Base-by-base conservation (phyloP, 345 rosid genomes). In the Schrenkiella parvula region DNA sequence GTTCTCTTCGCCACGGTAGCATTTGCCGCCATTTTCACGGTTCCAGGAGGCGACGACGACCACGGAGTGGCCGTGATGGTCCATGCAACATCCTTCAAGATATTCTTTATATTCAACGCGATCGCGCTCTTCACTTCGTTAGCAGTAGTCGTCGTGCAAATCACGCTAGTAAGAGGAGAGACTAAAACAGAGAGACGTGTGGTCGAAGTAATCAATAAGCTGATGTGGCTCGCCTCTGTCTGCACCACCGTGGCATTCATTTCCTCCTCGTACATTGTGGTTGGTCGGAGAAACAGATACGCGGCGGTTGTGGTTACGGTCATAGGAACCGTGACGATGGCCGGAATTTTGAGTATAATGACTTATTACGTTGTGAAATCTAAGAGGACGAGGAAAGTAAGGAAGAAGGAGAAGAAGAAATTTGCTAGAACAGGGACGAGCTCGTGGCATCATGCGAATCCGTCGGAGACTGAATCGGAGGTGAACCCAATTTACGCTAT, bases 141-240 rank as follows among this genome's bases (percentile, higher is more conserved):
- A 35, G 95, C 97, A 1, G 97, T 95, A 42, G 99, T 95, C 54
- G 84, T 95, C 52, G 97, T 89, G 39, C 99, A 95, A 74, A 95
- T 88, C 79, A 87, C 98, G 18, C 29, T 95, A 15, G 98, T 95
- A 3, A 88, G 96, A 50, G 93, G 96, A 60, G 96, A 89, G 80
- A 70, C 89, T 8, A 91, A 89, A 50, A 55, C 97, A 0, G 96
- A 88, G 68, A 87, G 93, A 77, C 84, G 82, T 72, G 95, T 95
- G 3, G 85, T 90, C 63, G 89, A 87, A 73, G 84, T 89, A 62
- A 95, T 91, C 68, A 95, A 95, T 68, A 95, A 95, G 76, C 73
- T 91, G 66, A 88, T 91, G 98, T 95, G 99, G 98, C 70, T 95
- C 21, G 99, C 99, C 8, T 89, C 98, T 44, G 91, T 88, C 26